Evolutionary conservation across 768 basidiomycete species (phyloP).

Genomic region (Mycena rosella): DNA sequence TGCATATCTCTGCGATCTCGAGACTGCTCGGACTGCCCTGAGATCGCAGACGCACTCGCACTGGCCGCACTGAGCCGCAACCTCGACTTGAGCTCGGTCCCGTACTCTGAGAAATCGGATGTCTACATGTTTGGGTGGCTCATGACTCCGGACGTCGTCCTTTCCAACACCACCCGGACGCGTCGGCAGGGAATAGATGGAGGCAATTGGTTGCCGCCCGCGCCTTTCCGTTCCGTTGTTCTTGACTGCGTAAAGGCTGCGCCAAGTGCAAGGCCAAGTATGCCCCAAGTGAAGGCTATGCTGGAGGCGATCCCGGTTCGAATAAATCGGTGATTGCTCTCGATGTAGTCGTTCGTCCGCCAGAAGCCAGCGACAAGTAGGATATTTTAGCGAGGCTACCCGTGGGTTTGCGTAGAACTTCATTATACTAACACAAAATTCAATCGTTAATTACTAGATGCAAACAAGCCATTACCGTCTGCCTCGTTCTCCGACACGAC

Average conservation of each 20-base stretch:
- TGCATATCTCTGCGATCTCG: slow-evolving; percentile 27
- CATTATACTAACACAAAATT: no score
- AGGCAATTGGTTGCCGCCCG: slow-evolving; percentile 29
- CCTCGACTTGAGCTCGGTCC: no score
- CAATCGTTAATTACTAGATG: no score
- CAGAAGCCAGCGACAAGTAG: no score
- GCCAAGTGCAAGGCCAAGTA: slow-evolving; percentile 20
- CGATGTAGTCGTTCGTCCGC: no score
- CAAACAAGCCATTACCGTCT: no score
- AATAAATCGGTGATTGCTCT: background rate
- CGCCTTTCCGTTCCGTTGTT: slow-evolving; percentile 26
- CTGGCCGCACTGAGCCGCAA: no score
- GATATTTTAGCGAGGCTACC: no score
- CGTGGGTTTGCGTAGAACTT: no score
- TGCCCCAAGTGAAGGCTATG: slow-evolving; percentile 28
- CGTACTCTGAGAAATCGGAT: slow-evolving; percentile 32
- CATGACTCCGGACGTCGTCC: slow-evolving; percentile 29
- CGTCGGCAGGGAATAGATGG: slow-evolving; percentile 20
- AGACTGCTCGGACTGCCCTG: slow-evolving; percentile 22
- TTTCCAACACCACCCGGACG: slow-evolving; percentile 1
- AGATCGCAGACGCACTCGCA: slow-evolving; percentile 20
- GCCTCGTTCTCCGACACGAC: no score
- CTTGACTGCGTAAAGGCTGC: slow-evolving; percentile 11
- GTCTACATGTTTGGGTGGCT: slow-evolving; percentile 29
- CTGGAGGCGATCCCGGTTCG: slow-evolving; percentile 20